These are phyloP conservation scores for Dioszegia hungarica DNA, from an alignment of 768 basidiomycete genomes.

Conservation along the genomic window DNA sequence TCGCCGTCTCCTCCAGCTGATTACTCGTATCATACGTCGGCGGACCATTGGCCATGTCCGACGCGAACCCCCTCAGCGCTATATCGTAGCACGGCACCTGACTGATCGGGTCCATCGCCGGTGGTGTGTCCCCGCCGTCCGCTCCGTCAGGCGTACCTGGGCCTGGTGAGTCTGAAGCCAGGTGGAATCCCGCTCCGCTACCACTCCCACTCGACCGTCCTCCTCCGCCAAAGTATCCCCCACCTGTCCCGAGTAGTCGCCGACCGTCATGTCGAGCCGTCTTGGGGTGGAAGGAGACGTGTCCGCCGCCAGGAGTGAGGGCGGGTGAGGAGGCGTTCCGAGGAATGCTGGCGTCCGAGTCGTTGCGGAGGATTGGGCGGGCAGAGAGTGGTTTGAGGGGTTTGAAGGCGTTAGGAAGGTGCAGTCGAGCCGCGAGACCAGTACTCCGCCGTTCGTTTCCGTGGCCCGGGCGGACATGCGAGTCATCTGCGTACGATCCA, in stretches of 20 bases:
- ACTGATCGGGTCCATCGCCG: conserved; percentile 55
- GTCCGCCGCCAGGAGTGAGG: conserved; percentile 6
- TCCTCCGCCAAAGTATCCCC: neutral
- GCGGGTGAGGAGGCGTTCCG: neutral
- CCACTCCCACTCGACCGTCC: neutral
- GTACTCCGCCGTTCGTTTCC: conserved; percentile 41
- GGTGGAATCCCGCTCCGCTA: neutral
- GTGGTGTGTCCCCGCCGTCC: conserved; percentile 9
- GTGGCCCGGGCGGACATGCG: conserved; percentile 38
- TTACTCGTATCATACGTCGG: conserved; percentile 81
- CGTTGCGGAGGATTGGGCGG: conserved; percentile 37
- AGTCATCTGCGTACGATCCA: neutral
- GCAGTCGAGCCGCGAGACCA: conserved; percentile 33
- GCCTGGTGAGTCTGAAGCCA: neutral
- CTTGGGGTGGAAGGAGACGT: conserved; percentile 7
- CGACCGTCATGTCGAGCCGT: neutral
- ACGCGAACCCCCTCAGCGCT: conserved; percentile 82
- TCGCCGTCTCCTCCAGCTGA: conserved; percentile 16
- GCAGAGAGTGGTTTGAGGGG: conserved; percentile 34
- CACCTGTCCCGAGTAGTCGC: neutral
- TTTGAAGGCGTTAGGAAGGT: conserved; percentile 37
- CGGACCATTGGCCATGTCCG: conserved; percentile 71
- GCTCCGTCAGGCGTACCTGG: conserved; percentile 16
- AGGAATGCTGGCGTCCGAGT: conserved; percentile 9
- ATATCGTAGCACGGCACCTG: conserved; percentile 78